A percentile compares a stretch with the other conserved stretches of the same genome.
Evolutionary conservation across 345 rosid genomes (phyloP).

Genomic region (Hibiscus syriacus): DNA sequence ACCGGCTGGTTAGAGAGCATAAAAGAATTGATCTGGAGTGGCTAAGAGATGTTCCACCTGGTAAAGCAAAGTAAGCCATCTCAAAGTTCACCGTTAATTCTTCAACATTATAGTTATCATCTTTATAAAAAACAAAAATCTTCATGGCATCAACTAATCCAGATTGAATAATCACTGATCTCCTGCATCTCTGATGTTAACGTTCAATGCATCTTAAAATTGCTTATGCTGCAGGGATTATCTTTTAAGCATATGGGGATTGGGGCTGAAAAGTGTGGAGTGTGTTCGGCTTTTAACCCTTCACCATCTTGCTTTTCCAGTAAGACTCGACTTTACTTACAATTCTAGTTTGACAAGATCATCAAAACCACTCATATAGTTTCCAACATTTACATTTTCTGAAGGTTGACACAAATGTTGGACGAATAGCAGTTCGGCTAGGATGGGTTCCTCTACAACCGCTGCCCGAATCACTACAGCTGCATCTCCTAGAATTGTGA

Average conservation of each 20-base stretch:
- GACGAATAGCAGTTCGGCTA: slow-evolving; percentile 88
- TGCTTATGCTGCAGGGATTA: slow-evolving; percentile 55
- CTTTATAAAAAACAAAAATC: not conserved
- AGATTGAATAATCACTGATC: not conserved
- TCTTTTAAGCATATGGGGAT: slow-evolving; percentile 69
- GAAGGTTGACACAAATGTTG: slow-evolving; percentile 96
- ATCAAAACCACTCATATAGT: slow-evolving; percentile 7
- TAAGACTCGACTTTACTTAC: slow-evolving; percentile 30
- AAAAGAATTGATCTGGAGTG: slow-evolving; percentile 82
- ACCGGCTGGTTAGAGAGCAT: slow-evolving; percentile 61
- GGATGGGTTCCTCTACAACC: slow-evolving; percentile 99
- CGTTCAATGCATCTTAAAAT: slow-evolving; percentile 10
- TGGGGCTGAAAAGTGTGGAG: slow-evolving; percentile 94
- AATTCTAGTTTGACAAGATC: slow-evolving; percentile 6
- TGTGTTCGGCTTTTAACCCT: slow-evolving; percentile 92
- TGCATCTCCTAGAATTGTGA: slow-evolving; percentile 89
- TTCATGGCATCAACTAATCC: not conserved
- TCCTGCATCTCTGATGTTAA: not conserved
- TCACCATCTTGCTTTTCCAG: slow-evolving; percentile 90
- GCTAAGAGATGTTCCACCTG: slow-evolving; percentile 72
- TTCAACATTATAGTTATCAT: not conserved
- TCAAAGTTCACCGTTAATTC: slow-evolving; percentile 6
- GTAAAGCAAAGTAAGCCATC: slow-evolving; percentile 63
- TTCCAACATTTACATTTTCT: slow-evolving; percentile 13
- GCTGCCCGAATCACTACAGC: slow-evolving; percentile 82